Evolutionary conservation across 192 early-diverging fungal genomes (phyloP), one percentile per base, ranked within the genome.

Genomic region (Thoreauomyces humboldtii): DNA sequence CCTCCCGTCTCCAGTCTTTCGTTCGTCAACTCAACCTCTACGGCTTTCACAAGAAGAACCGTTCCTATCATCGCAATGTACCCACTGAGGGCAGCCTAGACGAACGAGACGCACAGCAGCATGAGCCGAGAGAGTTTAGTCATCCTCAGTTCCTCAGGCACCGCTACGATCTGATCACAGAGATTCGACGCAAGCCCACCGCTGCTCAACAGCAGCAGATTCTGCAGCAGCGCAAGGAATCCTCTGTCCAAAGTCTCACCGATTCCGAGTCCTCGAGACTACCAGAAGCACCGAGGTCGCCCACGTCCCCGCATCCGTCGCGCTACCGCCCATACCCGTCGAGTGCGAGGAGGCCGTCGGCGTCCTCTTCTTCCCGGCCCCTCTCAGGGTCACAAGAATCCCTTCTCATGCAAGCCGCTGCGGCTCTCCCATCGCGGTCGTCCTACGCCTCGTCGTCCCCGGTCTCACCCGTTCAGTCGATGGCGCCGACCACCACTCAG

Each of bases 11-110:
- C n/a, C n/a, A n/a, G 21, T 88, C 84, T 28, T 95, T 94, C 84
- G 92, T 94, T 0, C 86, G 92, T 25, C 93, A 95, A 67, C 79
- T 95, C 11, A 95, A 95, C 69, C 88, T 94, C 89, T 95, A 95
- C 61, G 93, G 90, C 15, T 95, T 95, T 60, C 91, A 93, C 73
- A 95, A 95, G 48, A 84, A 91, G n/a, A 73, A 73, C 53, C 65
- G 71, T 2, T 54, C 61, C 36, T 73, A 73, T 59, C 71, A 73
- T 44, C 65, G 71, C 38, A 34, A 54, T 32, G 31, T 21, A 12
- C 6, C 19, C 55, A 9, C 55, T 19, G 55, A 9, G 4, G 34
- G 3, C 11, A 12, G 12, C 34, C 44, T 25, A 15, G 50, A 52
- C 21, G 69, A 60, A 15, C n/a, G 33, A 11, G 71, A 69, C 50